Conservation (phyloP, 2,329 filamentous ascomycete species). For the Colletotrichum sp. region DNA sequence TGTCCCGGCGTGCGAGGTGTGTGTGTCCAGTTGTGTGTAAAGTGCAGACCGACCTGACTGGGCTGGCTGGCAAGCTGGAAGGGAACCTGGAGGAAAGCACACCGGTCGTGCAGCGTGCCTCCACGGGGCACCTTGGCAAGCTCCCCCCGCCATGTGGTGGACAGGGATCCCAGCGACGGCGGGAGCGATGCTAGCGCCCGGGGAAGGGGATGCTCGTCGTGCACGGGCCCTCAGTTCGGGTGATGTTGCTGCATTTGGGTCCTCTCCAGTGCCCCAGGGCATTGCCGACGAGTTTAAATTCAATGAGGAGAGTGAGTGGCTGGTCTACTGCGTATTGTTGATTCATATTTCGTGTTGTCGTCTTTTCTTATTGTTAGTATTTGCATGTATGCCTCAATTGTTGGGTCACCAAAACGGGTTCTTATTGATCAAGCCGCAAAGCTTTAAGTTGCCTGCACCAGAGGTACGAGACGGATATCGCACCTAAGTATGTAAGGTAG, state of each 20-base stretch:
- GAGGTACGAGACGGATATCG: not conserved
- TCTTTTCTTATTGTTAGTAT: not conserved
- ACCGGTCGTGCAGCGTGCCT: not conserved
- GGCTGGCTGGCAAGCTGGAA: not conserved
- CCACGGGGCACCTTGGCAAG: not conserved
- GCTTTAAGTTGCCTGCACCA: not conserved
- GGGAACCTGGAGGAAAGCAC: not conserved
- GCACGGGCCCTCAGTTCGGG: conserved; percentile 14
- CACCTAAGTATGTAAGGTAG: not conserved
- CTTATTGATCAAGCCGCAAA: not conserved
- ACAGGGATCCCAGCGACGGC: conserved; percentile 5
- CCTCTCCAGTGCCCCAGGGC: not conserved
- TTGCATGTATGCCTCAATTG: not conserved
- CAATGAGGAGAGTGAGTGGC: not conserved
- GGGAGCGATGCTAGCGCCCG: not conserved
- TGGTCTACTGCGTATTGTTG: not conserved
- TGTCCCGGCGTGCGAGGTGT: not conserved
- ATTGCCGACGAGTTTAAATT: not conserved
- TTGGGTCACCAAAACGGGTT: not conserved
- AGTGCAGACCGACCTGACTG: not conserved
- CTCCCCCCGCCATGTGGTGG: conserved; percentile 3
- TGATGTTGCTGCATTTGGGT: not conserved
- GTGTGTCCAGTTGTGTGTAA: not conserved
- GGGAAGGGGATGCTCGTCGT: not conserved
- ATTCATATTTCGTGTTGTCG: not conserved